Evolutionary conservation across 805 yeast genomes (phyloP), one percentile per base, ranked within the genome.

Genomic region (Saccharomycopsis sp.): DNA sequence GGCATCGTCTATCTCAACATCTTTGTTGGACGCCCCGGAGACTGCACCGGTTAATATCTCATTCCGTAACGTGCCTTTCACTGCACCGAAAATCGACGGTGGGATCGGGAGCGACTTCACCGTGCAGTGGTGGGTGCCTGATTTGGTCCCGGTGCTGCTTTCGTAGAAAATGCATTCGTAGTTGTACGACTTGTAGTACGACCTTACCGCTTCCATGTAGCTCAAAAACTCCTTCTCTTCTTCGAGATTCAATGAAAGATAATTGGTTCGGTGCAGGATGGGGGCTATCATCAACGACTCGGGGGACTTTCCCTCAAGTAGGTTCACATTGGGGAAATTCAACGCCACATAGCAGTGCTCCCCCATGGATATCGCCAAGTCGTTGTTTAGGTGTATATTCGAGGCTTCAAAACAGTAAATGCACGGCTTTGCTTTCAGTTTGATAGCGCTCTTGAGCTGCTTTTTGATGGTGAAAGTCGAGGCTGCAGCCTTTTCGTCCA

Each of bases 91-190:
- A 17, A 62, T 39, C 2, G 57, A 48, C 23, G 51, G 36, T 2
- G 73, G 67, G 1, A 71, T 43, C 0, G 77, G 75, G 2, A 71
- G 56, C 1, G 69, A 71, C 31, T 55, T 53, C 8, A 71, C 66
- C 3, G 58, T 51, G 13, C 69, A 66, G 48, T 71, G 77, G 27
- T 25, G 27, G 12, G 9, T 25, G 4, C 51, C 48, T 5, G 49
- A 46, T 10, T 52, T 40, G n/a, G n/a, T n/a, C 3, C 61, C 54
- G 1, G 71, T 65, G 12, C 30, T 27, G 22, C 57, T 61, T 50
- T 71, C 77, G 50, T 69, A 70, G 44, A 71, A 71, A 6, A 71
- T 38, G 3, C 67, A 67, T 4, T 62, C 61, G 41, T 52, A 60
- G 34, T 50, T 57, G 47, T 42, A 57, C 3, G 53, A 32, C 35